Percentiles rank a stretch among this genome's conserved stretches.
phyloP scores from a whole-genome alignment of 2,329 filamentous ascomycete genomes.

The Fusarium buxicola region DNA sequence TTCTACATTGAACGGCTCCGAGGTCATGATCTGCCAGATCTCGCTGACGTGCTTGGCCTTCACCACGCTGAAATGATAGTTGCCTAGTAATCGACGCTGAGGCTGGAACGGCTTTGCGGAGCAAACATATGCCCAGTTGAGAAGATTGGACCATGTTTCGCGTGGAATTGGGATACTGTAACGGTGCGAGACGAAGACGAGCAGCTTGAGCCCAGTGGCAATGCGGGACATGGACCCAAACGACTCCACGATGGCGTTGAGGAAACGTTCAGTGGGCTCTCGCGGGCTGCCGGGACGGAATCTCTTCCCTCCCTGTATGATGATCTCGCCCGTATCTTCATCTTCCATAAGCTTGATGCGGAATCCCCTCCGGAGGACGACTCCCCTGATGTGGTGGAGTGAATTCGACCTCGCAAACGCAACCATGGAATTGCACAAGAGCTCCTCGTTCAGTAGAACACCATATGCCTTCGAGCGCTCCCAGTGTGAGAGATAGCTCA shows the following conservation, averaged over 20 bases:
- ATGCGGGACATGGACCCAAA: constrained; percentile 76
- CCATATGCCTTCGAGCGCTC: constrained; percentile 40
- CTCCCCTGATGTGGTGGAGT: constrained; percentile 47
- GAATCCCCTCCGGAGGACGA: constrained; percentile 51
- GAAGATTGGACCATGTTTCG: constrained; percentile 72
- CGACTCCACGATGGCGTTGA: constrained; percentile 74
- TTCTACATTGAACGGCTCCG: constrained; percentile 64
- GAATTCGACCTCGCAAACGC: constrained; percentile 56
- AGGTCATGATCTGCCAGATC: constrained; percentile 71
- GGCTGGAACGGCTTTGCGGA: constrained; percentile 52
- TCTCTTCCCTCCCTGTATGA: constrained; percentile 50
- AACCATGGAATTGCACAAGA: constrained; percentile 57
- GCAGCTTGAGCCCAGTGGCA: constrained; percentile 65
- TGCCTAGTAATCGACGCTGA: constrained; percentile 52
- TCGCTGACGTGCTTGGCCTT: constrained; percentile 57
- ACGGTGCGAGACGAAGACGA: constrained; percentile 71
- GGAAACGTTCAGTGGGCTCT: constrained; percentile 67
- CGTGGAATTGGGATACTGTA: constrained; percentile 69
- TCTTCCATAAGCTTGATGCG: constrained; percentile 43
- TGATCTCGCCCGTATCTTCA: constrained; percentile 30
- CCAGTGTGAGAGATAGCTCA: constrained; percentile 48
- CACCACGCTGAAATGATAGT: constrained; percentile 50
- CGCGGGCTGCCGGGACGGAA: constrained; percentile 64
- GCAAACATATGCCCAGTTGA: constrained; percentile 75
- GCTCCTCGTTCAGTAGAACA: constrained; percentile 51